These are phyloP conservation scores for Conoideocrella luteorostrata DNA, from an alignment of 2,329 filamentous ascomycete genomes.

Conservation along the genomic window DNA sequence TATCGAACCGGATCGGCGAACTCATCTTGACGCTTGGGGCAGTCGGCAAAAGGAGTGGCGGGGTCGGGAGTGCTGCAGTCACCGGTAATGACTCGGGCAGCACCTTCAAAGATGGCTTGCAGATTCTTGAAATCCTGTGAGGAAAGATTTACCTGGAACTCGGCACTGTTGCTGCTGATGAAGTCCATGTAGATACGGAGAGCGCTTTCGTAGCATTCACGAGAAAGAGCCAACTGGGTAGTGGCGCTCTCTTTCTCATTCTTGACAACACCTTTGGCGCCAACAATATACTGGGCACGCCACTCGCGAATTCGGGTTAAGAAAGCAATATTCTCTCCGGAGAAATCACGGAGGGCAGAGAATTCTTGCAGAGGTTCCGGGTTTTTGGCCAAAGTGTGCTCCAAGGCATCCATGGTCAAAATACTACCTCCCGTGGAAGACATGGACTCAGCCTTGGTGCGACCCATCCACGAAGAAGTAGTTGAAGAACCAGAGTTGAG, in stretches of 20 bases:
- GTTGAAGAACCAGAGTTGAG: conserved; percentile 26
- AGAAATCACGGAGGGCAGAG: conserved; percentile 57
- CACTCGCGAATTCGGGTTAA: conserved; percentile 47
- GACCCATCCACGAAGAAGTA: conserved; percentile 30
- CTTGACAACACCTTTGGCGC: conserved; percentile 14
- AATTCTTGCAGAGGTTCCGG: conserved; percentile 53
- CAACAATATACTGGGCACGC: conserved; percentile 22
- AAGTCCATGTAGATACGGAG: conserved; percentile 56
- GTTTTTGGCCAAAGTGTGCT: conserved; percentile 50
- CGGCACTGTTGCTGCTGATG: conserved; percentile 53
- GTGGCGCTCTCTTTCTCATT: conserved; percentile 7
- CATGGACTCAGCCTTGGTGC: conserved; percentile 28
- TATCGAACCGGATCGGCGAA: conserved; percentile 24
- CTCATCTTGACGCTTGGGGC: conserved; percentile 15
- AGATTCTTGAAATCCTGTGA: conserved; percentile 48
- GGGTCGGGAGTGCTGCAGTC: conserved; percentile 32
- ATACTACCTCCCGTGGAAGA: conserved; percentile 36
- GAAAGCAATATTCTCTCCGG: conserved; percentile 63
- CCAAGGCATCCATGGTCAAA: conserved; percentile 54
- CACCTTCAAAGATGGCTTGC: conserved; percentile 48
- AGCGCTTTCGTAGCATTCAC: conserved; percentile 50
- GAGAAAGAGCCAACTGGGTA: conserved; percentile 28
- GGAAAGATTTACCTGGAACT: conserved; percentile 62
- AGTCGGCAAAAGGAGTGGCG: conserved; percentile 36
- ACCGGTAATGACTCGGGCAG: conserved; percentile 40